Evolutionary conservation across 176 grass and related monocot genomes (phyloP), one percentile per base, ranked within the genome.

Genomic region (Pontederia crassipes): DNA sequence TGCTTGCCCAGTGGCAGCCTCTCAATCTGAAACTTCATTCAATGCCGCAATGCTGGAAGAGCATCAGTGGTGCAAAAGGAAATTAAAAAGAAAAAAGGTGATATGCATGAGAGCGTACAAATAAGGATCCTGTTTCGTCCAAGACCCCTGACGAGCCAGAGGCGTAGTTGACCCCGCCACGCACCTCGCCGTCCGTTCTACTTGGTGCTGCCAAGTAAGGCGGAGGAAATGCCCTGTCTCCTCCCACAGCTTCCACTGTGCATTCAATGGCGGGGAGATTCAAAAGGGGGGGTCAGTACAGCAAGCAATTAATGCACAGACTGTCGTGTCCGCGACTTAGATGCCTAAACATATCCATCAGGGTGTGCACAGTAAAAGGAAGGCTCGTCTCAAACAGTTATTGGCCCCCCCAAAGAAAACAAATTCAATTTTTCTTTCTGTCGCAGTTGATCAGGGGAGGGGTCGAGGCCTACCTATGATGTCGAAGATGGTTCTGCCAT

Each of bases 81-180:
- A 13, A 12, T 10, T n/a, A 73, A 75, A 32, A 48, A 7, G 32
- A 55, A 35, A 32, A 14, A 2, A 64, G 18, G 15, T 64, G 59
- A 12, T 35, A 45, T 18, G 50, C 5, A 12, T 32, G 48, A 66
- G 12, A 49, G 27, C 87, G 8, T 88, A 97, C 92, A 59, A 82
- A 97, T 55, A 80, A 71, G 16, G 83, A 80, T 13, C 93, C 93
- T 4, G 93, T 97, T 48, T 91, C 75, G 4, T 97, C 87, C 20
- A 97, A 85, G 69, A 97, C 85, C 63, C 93, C 87, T 12, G 93
- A 97, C 80, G 93, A 77, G 59, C 87, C 87, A 61, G 92, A 91
- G 64, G 81, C 93, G 64, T 76, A 97, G 67, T 97, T 91, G 1
- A 85, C 60, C 13, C 87, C 92, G 62, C 64, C 79, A 9, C 17